Evolutionary conservation across 306 rosid species (phyloP), one percentile per base, ranked within the genome.

Genomic region (Fragaria nilgerrensis): DNA sequence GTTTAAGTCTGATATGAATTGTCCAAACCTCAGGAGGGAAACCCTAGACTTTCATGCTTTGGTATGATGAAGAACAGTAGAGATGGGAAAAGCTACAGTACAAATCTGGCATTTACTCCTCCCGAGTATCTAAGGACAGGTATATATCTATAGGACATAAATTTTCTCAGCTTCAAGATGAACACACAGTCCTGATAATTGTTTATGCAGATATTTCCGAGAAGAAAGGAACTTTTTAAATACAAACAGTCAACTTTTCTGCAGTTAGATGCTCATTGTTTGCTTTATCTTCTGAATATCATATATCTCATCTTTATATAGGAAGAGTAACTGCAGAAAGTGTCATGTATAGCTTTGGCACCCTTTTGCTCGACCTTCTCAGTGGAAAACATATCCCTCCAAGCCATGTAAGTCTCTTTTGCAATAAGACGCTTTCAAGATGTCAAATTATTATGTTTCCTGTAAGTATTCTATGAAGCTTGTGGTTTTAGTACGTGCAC

Each of bases 321-420:
- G 99, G 99, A 19, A 90, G 97, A 86, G 94, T 95, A 58, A 92
- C 94, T 29, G 88, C 98, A 39, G 98, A 95, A 82, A 95, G 97
- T 79, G 99, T 92, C 61, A 92, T 84, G 34, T 95, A 92, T 69
- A 95, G 98, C 82, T 95, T 95, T 80, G 99, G 99, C 44, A 95
- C 98, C 76, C 96, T 95, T 80, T 85, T 91, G 87, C 92, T 95
- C 74, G 99, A 95, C 84, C 99, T 95, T 77, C 97, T 95, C 43
- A 95, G 99, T 77, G 99, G 99, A 70, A 95, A 95, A 25, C 98
- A 95, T 76, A 92, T 95, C 82, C 99, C 99, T 85, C 99, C 99
- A 44, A 95, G 97, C 82, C 99, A 90, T 88, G 99, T 90, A 87
- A 87, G 97, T 83, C 76, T 76, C 75, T 63, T 85, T 82, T 70